phyloP scores from a whole-genome alignment of 2,329 filamentous ascomycete genomes.

The Nannizziopsis arthrosporioides region DNA sequence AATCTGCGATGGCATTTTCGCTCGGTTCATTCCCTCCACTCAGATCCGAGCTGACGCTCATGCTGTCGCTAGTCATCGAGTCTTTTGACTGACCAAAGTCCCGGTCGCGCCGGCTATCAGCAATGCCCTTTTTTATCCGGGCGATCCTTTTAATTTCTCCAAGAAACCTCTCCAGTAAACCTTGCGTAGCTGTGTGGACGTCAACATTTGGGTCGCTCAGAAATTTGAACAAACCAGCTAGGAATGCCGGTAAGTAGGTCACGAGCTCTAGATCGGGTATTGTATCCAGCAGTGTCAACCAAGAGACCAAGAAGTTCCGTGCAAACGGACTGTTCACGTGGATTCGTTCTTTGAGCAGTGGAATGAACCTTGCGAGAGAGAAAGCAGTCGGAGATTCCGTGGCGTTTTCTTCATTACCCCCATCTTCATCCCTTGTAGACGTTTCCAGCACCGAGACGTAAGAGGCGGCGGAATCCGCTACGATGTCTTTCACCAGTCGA shows the following conservation, averaged over 20 bases:
- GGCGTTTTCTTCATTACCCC: constrained; percentile 26
- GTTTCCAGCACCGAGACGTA: constrained; percentile 81
- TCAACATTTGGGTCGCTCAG: constrained; percentile 83
- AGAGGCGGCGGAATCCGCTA: constrained; percentile 84
- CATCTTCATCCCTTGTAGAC: constrained; percentile 37
- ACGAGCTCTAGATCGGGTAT: constrained; percentile 95
- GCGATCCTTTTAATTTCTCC: constrained; percentile 91
- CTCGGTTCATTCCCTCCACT: constrained; percentile 31
- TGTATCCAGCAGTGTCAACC: constrained; percentile 88
- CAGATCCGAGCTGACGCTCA: constrained; percentile 45
- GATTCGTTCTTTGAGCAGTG: constrained; percentile 84
- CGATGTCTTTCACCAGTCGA: constrained; percentile 88
- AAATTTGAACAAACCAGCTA: constrained; percentile 81
- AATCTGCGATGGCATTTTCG: constrained; percentile 46
- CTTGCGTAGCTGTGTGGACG: constrained; percentile 87
- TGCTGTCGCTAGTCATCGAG: constrained; percentile 57
- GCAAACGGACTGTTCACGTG: constrained; percentile 92
- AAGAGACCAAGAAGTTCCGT: constrained; percentile 85
- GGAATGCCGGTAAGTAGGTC: constrained; percentile 79
- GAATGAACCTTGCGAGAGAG: constrained; percentile 80
- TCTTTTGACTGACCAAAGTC: constrained; percentile 58
- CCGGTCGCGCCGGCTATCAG: constrained; percentile 63
- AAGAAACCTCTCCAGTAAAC: constrained; percentile 77
- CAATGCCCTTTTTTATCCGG: constrained; percentile 79
- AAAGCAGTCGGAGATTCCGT: constrained; percentile 69